phyloP scores from a whole-genome alignment of 202 grass and related monocot species.

The Panicum virgatum region DNA sequence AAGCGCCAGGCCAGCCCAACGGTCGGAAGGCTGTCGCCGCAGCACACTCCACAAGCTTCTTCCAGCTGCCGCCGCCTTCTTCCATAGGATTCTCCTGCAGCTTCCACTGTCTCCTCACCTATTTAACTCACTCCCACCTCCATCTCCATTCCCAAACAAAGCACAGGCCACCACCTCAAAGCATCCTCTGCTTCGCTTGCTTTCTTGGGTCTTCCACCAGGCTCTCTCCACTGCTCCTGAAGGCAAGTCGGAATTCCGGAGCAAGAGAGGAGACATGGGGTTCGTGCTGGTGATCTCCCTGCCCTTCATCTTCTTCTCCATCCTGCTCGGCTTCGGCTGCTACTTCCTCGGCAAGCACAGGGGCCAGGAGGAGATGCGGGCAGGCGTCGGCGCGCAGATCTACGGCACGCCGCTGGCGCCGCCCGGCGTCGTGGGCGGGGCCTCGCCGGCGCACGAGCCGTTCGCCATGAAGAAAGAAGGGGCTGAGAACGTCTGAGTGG shows the following conservation, averaged over 20 bases:
- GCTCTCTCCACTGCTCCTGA: neutral
- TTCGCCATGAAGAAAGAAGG: constrained; percentile 42
- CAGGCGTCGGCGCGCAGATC: constrained; percentile 59
- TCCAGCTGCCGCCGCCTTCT: constrained; percentile 32
- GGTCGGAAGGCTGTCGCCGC: constrained; percentile 9
- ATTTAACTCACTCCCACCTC: neutral
- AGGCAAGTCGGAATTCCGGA: neutral
- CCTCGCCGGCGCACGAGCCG: constrained; percentile 12
- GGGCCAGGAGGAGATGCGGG: constrained; percentile 60
- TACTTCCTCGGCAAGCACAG: constrained; percentile 79
- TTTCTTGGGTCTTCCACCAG: neutral
- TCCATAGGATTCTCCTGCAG: constrained; percentile 30
- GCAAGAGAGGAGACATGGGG: constrained; percentile 39
- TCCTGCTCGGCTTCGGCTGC: constrained; percentile 76
- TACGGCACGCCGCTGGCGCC: constrained; percentile 65
- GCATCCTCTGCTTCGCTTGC: neutral
- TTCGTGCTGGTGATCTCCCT: constrained; percentile 74
- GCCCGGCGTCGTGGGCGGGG: constrained; percentile 1
- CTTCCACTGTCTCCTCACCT: neutral
- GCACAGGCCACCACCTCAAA: neutral
- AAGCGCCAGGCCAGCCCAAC: constrained; percentile 4
- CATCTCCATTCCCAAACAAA: constrained; percentile 4
- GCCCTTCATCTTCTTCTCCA: constrained; percentile 65
- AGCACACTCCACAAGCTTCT: constrained; percentile 40
- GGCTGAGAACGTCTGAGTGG: constrained; percentile 39